Conservation (phyloP, 306 rosid genomes). For the Vigna hirtella region DNA sequence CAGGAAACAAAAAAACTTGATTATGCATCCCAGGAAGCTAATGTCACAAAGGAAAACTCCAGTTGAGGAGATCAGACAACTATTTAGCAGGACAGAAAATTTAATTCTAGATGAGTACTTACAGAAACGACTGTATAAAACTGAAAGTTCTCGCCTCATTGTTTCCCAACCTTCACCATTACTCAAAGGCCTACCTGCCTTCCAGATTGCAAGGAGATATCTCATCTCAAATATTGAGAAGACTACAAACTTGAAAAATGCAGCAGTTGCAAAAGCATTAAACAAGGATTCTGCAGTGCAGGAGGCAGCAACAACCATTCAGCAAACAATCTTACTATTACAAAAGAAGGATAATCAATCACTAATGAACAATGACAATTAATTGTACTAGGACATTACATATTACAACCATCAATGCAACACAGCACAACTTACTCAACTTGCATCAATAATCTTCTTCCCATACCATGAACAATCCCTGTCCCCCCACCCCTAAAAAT, state of each 20-base stretch:
- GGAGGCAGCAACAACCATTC: slow-evolving; percentile 36
- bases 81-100: slow-evolving; percentile 25
- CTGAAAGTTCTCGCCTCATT: slow-evolving; percentile 94
- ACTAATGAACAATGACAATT: slow-evolving; percentile 28
- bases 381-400: background rate
- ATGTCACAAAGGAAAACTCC: slow-evolving; percentile 8
- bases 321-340: slow-evolving; percentile 24
- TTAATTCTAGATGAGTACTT: slow-evolving; percentile 51
- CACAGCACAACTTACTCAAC: background rate
- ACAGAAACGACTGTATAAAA: slow-evolving; percentile 92
- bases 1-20: slow-evolving; percentile 23
- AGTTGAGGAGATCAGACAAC: slow-evolving; percentile 21
- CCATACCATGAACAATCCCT: background rate
- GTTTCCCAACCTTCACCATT: slow-evolving; percentile 95
- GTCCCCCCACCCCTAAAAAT: background rate
- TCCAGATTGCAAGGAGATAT: slow-evolving; percentile 98
- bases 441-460: background rate
- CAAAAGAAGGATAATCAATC: slow-evolving; percentile 26
- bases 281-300: slow-evolving; percentile 85
- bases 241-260: slow-evolving; percentile 94
- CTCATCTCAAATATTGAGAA: slow-evolving; percentile 98
- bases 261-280: slow-evolving; percentile 97
- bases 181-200: slow-evolving; percentile 86
- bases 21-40: slow-evolving; percentile 20
- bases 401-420: slow-evolving; percentile 10